Evolutionary conservation across 208 protist species (phyloP).

Genomic region (Crithidia expoeki): DNA sequence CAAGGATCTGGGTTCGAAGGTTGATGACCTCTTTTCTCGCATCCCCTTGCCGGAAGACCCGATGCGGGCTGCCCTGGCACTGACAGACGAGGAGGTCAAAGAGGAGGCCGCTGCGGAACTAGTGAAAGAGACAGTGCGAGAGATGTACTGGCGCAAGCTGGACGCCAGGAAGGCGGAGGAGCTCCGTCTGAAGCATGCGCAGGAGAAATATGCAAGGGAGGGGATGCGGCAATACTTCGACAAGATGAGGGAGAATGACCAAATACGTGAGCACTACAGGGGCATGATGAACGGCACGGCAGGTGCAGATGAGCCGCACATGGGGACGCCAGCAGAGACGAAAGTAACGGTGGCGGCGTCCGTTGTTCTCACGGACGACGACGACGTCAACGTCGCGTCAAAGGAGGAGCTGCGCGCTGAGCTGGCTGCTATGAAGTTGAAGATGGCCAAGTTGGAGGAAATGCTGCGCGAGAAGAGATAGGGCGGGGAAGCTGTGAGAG

Average conservation of each 20-base stretch:
- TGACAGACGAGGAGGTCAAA: constrained; percentile 72
- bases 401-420: constrained; percentile 37
- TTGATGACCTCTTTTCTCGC: constrained; percentile 74
- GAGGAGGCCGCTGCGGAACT: constrained; percentile 68
- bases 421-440: constrained; percentile 57
- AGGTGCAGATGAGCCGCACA: not conserved
- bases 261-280: constrained; percentile 1
- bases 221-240: constrained; percentile 31
- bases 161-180: constrained; percentile 69
- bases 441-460: constrained; percentile 62
- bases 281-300: constrained; percentile 3
- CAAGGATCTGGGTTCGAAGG: constrained; percentile 43
- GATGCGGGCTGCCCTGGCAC: constrained; percentile 77
- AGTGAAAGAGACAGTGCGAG: constrained; percentile 79
- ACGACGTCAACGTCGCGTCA: not conserved
- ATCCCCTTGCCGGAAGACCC: constrained; percentile 80
- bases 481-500: not conserved
- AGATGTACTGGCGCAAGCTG: constrained; percentile 70
- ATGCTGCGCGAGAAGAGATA: constrained; percentile 40
- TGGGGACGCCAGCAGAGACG: not conserved
- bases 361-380: not conserved
- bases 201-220: constrained; percentile 42
- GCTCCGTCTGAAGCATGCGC: constrained; percentile 63
- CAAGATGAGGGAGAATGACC: constrained; percentile 17
- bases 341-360: not conserved